Evolutionary conservation across 768 basidiomycete species (phyloP), one percentile per base, ranked within the genome.

Genomic region (Phylloporus sp.): DNA sequence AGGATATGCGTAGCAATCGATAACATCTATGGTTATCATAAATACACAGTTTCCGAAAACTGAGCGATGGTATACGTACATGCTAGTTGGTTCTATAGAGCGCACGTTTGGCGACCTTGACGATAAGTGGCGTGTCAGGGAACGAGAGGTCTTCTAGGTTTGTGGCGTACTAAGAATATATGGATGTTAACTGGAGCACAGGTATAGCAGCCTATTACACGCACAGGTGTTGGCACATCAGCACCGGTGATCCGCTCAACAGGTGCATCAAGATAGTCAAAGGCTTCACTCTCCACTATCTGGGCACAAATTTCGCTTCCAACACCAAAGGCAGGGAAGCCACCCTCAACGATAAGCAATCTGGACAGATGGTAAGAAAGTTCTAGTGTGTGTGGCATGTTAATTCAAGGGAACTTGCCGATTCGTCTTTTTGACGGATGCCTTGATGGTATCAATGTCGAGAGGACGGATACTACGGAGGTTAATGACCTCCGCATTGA

Each of bases 291-390:
- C 79, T 99, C 97, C 49, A 95, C 79, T 61, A 98, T 92, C 72
- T 98, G 95, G 13, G 97, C 97, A 60, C 91, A 91, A 63, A 99
- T 95, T 73, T 99, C 97, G 61, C 93, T 95, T 58, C 97, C 97
- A 49, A 99, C 95, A 75, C 97, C 93, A 70, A 97, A 98, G 45
- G 82, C 86, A 34, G 97, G 97, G 92, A 97, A 99, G 34, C 97
- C 97, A 71, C 95, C 95, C 73, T 99, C 97, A 45, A 93, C 95
- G 51, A 89, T 91, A 48, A 99, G 78, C 56, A 99, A 80, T 50
- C 91, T 94, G 57, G 24, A 54, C 28, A 36, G 18, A 6, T 18
- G 35, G 32, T 61, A 45, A 47, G 47, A 53, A 39, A 22, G 22
- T 20, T 2, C 2, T 15, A 48, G 35, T 24, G 26, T 49, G 15